phyloP scores from a whole-genome alignment of 2,329 filamentous ascomycete species.

The Chrysosphaeria jannelii region DNA sequence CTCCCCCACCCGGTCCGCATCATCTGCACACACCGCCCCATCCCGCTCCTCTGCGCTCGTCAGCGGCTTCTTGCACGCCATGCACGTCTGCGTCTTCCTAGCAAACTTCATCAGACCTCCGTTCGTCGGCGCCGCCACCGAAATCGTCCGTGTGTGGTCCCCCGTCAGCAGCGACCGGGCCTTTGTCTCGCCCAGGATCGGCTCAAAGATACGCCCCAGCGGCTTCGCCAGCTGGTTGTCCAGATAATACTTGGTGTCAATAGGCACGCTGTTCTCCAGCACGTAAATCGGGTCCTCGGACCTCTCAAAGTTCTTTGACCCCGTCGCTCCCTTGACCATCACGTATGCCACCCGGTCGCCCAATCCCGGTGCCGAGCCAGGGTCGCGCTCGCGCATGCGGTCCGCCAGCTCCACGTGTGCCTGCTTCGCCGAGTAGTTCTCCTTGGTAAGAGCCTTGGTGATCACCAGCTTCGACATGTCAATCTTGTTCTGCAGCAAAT shows the following conservation, averaged over 20 bases:
- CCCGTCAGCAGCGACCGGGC: slow-evolving; percentile 63
- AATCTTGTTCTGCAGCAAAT: slow-evolving; percentile 85
- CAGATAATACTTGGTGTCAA: slow-evolving; percentile 94
- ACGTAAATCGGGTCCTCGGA: slow-evolving; percentile 95
- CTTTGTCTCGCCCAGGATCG: slow-evolving; percentile 67
- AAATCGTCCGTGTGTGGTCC: slow-evolving; percentile 82
- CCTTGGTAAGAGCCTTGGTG: slow-evolving; percentile 83
- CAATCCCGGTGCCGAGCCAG: slow-evolving; percentile 69
- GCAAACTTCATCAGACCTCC: slow-evolving; percentile 96
- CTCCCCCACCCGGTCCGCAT: slow-evolving; percentile 60
- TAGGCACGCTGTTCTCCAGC: slow-evolving; percentile 86
- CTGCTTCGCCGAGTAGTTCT: slow-evolving; percentile 71
- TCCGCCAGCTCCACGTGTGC: slow-evolving; percentile 86
- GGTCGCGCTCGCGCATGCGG: slow-evolving; percentile 90
- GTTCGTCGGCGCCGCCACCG: slow-evolving; percentile 67
- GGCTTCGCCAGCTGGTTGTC: slow-evolving; percentile 96
- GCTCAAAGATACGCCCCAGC: slow-evolving; percentile 83
- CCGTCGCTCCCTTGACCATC: slow-evolving; percentile 72
- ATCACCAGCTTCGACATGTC: slow-evolving; percentile 99
- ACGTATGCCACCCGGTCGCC: slow-evolving; percentile 96
- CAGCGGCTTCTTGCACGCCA: slow-evolving; percentile 96
- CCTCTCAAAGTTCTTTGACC: slow-evolving; percentile 86
- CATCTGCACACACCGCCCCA: slow-evolving; percentile 64
- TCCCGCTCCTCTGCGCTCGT: slow-evolving; percentile 41
- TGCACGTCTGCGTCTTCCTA: slow-evolving; percentile 92